Evolutionary conservation across 2,329 filamentous ascomycete genomes (phyloP).

Genomic region (Myriosclerotinia duriaeana): DNA sequence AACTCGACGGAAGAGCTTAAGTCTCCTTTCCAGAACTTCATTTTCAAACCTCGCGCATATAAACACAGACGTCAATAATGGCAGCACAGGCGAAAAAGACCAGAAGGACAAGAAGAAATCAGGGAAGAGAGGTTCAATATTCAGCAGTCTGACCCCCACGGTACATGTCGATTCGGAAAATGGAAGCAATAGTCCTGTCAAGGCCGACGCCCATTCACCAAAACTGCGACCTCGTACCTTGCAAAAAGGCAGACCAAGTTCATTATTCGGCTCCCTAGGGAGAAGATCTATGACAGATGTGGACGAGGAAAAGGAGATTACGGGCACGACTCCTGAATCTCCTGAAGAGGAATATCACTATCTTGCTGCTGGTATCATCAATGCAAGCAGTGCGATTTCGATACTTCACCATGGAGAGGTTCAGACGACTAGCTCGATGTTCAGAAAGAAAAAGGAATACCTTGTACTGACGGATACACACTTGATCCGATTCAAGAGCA

Average conservation of each 20-base stretch:
- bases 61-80: slow-evolving; percentile 33
- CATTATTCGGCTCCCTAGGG: slow-evolving; percentile 41
- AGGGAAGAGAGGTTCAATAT: slow-evolving; percentile 36
- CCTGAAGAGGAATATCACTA: slow-evolving; percentile 30
- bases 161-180: slow-evolving; percentile 26
- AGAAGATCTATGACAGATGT: slow-evolving; percentile 37
- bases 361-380: slow-evolving; percentile 22
- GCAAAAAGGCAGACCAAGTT: slow-evolving; percentile 39
- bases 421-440: slow-evolving; percentile 67
- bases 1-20: slow-evolving; percentile 38
- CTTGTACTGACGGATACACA: slow-evolving; percentile 69
- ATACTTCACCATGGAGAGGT: slow-evolving; percentile 69
- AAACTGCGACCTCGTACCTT: slow-evolving; percentile 36
- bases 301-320: slow-evolving; percentile 33
- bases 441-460: slow-evolving; percentile 71
- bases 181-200: slow-evolving; percentile 32
- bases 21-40: slow-evolving; percentile 35
- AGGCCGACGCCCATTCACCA: slow-evolving; percentile 32
- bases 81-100: slow-evolving; percentile 28
- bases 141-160: slow-evolving; percentile 30
- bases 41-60: slow-evolving; percentile 34
- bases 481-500: slow-evolving; percentile 66
- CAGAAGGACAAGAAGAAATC: slow-evolving; percentile 38
- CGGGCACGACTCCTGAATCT: slow-evolving; percentile 33
- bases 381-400: slow-evolving; percentile 34